These are phyloP conservation scores for Myochromella boudieri DNA, from an alignment of 768 basidiomycete genomes.

Conservation along the genomic window DNA sequence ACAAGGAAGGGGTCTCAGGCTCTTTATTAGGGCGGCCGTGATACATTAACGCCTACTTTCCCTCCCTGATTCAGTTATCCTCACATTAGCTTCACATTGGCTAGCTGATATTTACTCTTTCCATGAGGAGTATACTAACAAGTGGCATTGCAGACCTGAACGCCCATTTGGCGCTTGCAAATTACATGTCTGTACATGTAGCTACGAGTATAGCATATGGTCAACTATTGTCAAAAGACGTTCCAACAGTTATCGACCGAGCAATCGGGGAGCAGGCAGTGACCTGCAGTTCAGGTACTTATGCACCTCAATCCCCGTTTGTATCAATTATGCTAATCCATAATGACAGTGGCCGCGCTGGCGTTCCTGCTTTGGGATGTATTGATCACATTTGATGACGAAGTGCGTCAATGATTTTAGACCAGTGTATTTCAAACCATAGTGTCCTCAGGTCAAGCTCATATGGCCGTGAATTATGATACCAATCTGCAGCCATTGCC, in stretches of 20 bases:
- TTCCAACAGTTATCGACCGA: neutral
- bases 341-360: slow-evolving; percentile 32
- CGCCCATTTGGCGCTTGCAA: too few species aligned
- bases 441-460: slow-evolving; percentile 28
- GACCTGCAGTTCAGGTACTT: slow-evolving; percentile 9
- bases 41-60: too few species aligned
- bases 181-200: too few species aligned
- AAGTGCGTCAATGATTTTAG: slow-evolving; percentile 24
- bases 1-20: too few species aligned
- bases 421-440: neutral
- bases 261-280: slow-evolving; percentile 3
- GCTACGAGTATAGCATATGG: too few species aligned
- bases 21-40: too few species aligned
- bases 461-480: slow-evolving; percentile 40
- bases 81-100: too few species aligned
- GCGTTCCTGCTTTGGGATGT: slow-evolving; percentile 42
- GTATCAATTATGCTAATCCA: neutral
- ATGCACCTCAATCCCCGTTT: neutral
- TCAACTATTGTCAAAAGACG: too few species aligned
- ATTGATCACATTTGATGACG: slow-evolving; percentile 36
- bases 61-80: too few species aligned
- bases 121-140: too few species aligned
- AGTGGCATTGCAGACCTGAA: too few species aligned
- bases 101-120: too few species aligned
- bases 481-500: slow-evolving; percentile 6